These are phyloP conservation scores for Zymoseptoria ardabiliae DNA, from an alignment of 2,329 filamentous ascomycete genomes.

Conservation along the genomic window DNA sequence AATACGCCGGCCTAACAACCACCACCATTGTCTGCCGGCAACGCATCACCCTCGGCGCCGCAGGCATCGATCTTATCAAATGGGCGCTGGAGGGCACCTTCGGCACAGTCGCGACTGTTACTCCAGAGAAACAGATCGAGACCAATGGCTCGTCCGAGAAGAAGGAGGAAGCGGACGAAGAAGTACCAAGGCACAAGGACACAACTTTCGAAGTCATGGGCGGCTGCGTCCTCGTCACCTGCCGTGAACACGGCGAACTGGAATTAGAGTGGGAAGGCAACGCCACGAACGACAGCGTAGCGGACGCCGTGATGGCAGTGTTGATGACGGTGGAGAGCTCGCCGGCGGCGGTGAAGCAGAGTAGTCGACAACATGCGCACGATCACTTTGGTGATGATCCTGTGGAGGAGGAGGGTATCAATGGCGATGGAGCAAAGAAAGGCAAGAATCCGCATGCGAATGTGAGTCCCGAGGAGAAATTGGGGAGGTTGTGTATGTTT, in stretches of 20 bases:
- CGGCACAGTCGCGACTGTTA: constrained; percentile 56
- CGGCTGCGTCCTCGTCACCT: constrained; percentile 68
- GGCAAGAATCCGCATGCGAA: constrained; percentile 65
- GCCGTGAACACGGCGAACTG: constrained; percentile 58
- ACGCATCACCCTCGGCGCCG: constrained; percentile 76
- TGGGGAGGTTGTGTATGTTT: constrained; percentile 86
- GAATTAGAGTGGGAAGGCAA: constrained; percentile 98
- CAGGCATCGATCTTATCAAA: constrained; percentile 80
- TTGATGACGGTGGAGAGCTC: constrained; percentile 88
- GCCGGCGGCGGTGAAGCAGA: constrained; percentile 88
- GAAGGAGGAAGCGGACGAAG: constrained; percentile 53
- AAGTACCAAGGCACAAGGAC: constrained; percentile 48
- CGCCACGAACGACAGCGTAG: constrained; percentile 93
- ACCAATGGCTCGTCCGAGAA: constrained; percentile 14
- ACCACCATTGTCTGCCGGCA: constrained; percentile 92
- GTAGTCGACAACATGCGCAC: constrained; percentile 44
- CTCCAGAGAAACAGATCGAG: constrained; percentile 13
- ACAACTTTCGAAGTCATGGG: constrained; percentile 70
- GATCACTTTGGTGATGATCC: constrained; percentile 27
- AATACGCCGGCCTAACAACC: constrained; percentile 94
- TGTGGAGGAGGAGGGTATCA: constrained; percentile 5
- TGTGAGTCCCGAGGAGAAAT: constrained; percentile 64
- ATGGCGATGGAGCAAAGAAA: constrained; percentile 17
- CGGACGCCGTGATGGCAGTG: constrained; percentile 93
- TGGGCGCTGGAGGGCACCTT: constrained; percentile 96